Evolutionary conservation across 2,329 filamentous ascomycete species (phyloP), one percentile per base, ranked within the genome.

Genomic region (Dactylellina drechsleri): DNA sequence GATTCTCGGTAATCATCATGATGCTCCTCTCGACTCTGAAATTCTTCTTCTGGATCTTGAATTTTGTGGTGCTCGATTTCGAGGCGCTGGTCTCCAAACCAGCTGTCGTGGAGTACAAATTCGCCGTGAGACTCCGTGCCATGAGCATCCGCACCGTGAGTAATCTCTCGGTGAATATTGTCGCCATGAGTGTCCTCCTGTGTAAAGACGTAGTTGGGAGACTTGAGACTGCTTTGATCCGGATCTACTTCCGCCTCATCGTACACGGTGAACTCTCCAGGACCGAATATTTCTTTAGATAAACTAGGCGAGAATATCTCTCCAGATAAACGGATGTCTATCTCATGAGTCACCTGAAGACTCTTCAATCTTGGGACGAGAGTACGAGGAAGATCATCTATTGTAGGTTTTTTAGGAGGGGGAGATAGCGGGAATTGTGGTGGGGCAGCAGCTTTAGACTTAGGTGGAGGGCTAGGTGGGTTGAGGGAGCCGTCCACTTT

Each of bases 71-170:
- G 31, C 31, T 36, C 31, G 3, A n/a, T 8, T 23, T 52, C 16
- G 10, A 23, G 5, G 12, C 15, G 47, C 47, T 52, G 4, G n/a
- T 52, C 16, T 5, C 20, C 15, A 52, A 52, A 52, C 47, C 47
- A 52, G 20, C 47, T 52, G 10, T 52, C 47, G 16, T 23, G 47
- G 10, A 52, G 18, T 20, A 52, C 18, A 18, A 52, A 52, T 52
- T 52, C 47, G 12, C 47, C 20, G 1, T 4, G 16, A 18, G 13
- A 5, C 1, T 47, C 5, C 16, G 5, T 10, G 3, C 16, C 5
- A 10, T 6, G 43, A 18, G 43, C 1, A 20, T 52, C 47, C 16
- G 6, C 43, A 16, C 47, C 12, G 16, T 13, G 18, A n/a, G n/a
- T 26, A 47, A 1, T n/a, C 16, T 10, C 31, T 7, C 31, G 5